Conservation (phyloP, 2,329 filamentous ascomycete species). For the Leptoxyphium fumago region DNA sequence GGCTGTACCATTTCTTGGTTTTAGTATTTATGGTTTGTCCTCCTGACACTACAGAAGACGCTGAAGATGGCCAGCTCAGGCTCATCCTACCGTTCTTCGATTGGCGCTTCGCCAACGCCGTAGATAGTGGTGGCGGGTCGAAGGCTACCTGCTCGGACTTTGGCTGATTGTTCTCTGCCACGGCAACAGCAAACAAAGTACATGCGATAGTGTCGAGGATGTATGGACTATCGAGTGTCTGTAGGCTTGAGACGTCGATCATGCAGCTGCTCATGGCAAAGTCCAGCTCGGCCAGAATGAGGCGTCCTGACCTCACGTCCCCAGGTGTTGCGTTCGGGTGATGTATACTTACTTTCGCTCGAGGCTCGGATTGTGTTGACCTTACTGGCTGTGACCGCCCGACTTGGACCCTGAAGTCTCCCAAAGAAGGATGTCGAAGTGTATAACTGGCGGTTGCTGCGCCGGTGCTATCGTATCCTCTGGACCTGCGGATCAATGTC, state of each 20-base stretch:
- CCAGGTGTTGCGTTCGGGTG: slow-evolving; percentile 24
- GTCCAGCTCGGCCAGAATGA: slow-evolving; percentile 30
- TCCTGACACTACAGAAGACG: slow-evolving; percentile 1
- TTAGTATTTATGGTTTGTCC: slow-evolving; percentile 1
- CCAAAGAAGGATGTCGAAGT: slow-evolving; percentile 31
- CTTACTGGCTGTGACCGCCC: slow-evolving; percentile 18
- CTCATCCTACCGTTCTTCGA: slow-evolving; percentile 3
- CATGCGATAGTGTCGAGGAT: slow-evolving; percentile 30
- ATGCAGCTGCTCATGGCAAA: slow-evolving; percentile 26
- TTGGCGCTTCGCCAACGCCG: slow-evolving; percentile 1
- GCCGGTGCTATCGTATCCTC: slow-evolving; percentile 13
- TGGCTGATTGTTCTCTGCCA: slow-evolving; percentile 27
- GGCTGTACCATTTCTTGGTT: slow-evolving; percentile 1
- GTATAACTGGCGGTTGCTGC: slow-evolving; percentile 25
- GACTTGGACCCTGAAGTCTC: slow-evolving; percentile 27
- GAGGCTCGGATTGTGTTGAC: slow-evolving; percentile 5
- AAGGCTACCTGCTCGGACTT: slow-evolving; percentile 14
- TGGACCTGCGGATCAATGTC: slow-evolving; percentile 49
- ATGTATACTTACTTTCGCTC: slow-evolving; percentile 21
- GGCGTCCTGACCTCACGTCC: slow-evolving; percentile 24
- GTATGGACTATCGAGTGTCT: slow-evolving; percentile 29
- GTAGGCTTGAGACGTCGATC: slow-evolving; percentile 30
- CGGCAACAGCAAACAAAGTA: slow-evolving; percentile 29
- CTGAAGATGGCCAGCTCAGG: slow-evolving; percentile 1
- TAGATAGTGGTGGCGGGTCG: slow-evolving; percentile 14